Conservation (phyloP, 2,329 filamentous ascomycete genomes). For the Aspergillus awamori region DNA sequence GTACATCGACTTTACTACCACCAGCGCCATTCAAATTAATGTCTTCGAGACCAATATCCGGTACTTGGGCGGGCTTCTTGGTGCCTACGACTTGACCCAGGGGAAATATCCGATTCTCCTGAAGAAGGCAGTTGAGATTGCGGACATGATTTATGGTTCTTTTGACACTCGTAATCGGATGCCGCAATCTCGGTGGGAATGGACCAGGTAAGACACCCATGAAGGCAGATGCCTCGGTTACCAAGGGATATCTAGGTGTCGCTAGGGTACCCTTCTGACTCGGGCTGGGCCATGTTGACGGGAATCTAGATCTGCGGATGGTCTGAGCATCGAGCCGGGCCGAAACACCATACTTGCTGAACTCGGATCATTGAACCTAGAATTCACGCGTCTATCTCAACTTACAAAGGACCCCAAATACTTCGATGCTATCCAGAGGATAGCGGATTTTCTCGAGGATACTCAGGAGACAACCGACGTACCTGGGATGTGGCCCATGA, state of each 20-base stretch:
- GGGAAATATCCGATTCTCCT: constrained; percentile 70
- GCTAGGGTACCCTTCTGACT: neutral
- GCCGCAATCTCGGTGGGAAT: constrained; percentile 79
- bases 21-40: constrained; percentile 69
- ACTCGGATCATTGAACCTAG: constrained; percentile 79
- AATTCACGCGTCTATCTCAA: constrained; percentile 87
- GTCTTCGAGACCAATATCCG: constrained; percentile 92
- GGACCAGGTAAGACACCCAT: constrained; percentile 61
- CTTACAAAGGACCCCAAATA: constrained; percentile 79
- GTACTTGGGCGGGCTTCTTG: constrained; percentile 83
- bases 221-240: neutral
- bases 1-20: constrained; percentile 81
- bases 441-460: constrained; percentile 75
- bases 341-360: constrained; percentile 69
- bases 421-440: constrained; percentile 84
- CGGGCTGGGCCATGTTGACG: constrained; percentile 9
- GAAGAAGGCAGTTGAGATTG: constrained; percentile 78
- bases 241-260: neutral
- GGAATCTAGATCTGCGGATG: constrained; percentile 31
- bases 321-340: constrained; percentile 50
- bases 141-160: constrained; percentile 75
- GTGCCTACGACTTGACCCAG: constrained; percentile 83
- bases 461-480: constrained; percentile 72
- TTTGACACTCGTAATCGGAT: constrained; percentile 95
- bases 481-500: constrained; percentile 78